Base-by-base conservation (phyloP, 1,284 basidiomycete species). In the Cryptococcus floricola region DNA sequence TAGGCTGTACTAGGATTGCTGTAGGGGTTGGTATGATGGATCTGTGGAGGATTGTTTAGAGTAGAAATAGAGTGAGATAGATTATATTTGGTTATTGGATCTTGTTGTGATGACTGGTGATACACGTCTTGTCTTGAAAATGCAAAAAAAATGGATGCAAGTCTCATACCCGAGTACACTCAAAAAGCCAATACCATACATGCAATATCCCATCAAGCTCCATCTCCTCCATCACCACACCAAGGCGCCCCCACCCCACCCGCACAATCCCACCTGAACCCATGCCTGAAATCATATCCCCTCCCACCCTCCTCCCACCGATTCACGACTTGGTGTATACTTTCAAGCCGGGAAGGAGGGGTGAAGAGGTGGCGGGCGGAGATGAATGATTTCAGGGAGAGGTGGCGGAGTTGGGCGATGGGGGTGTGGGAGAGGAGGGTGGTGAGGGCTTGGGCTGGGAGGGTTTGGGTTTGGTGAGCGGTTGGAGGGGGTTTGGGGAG, bases 371-470 rank as follows among this genome's bases (percentile, higher is more conserved):
- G 54, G 31, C 66, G 48, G 25, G 66, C 66, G 23, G 56, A 45
- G 31, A 69, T 66, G 58, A 66, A 71, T 12, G 54, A 67, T 27
- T 63, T 50, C 4, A 69, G 41, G 2, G 67, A 60, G 52, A 61
- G 61, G 5, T 48, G 39, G 42, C 62, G 56, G 19, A 69, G 45
- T 12, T 62, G 59, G 8, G 23, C 16, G 5, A 37, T 47, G 3
- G 63, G 43, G 8, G 46, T 42, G 2, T 48, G 38, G 7, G 19
- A 48, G 46, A 16, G 10, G 50, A 48, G 19, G 18, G 19, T 10
- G 41, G 39, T 14, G 38, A 23, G 16, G 52, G 18, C 0, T 53
- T 27, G 18, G 46, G 19, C 13, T 43, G 10, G 37, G 13, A 28
- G 16, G 43, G 43, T 34, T 8, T 34, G 16, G 43, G 43, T 34